phyloP scores from a whole-genome alignment of 352 stramenopile species.

The Phytophthora ohioensis region DNA sequence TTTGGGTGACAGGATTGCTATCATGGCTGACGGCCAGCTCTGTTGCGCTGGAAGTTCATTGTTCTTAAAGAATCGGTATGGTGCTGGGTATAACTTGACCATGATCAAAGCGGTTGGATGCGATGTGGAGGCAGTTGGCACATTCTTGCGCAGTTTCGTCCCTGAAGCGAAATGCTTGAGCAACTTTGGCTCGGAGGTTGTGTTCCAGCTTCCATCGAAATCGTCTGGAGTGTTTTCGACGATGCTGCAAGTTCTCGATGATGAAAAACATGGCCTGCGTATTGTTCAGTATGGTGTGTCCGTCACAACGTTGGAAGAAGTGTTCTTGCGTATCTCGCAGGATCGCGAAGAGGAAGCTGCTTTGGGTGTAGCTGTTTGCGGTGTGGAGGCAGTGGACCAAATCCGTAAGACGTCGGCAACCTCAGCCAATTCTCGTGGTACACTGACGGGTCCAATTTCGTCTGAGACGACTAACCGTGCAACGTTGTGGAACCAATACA shows the following conservation, averaged over 20 bases:
- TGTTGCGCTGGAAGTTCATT: constrained; percentile 86
- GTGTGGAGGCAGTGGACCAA: constrained; percentile 39
- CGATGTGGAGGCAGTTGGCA: constrained; percentile 40
- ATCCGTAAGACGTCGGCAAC: constrained; percentile 49
- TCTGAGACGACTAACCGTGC: constrained; percentile 31
- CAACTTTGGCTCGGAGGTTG: constrained; percentile 94
- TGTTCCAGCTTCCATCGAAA: constrained; percentile 94
- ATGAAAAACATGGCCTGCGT: constrained; percentile 46
- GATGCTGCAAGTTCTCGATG: constrained; percentile 92
- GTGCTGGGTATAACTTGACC: constrained; percentile 91
- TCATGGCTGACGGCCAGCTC: constrained; percentile 94
- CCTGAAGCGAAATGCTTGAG: constrained; percentile 82
- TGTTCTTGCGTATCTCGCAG: constrained; percentile 92
- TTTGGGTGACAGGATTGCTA: constrained; percentile 87
- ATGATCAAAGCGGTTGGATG: constrained; percentile 58
- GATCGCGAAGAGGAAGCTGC: constrained; percentile 51
- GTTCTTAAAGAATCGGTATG: constrained; percentile 95
- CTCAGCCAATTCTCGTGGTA: constrained; percentile 45
- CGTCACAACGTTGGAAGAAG: constrained; percentile 99
- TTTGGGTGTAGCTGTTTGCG: constrained; percentile 20
- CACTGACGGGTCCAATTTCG: constrained; percentile 26
- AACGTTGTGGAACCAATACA: constrained; percentile 56
- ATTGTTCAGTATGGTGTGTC: constrained; percentile 96
- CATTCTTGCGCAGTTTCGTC: constrained; percentile 68
- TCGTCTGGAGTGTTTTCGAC: constrained; percentile 86